phyloP scores from a whole-genome alignment of 2,329 filamentous ascomycete species.

The Sclerotinia subarctica region DNA sequence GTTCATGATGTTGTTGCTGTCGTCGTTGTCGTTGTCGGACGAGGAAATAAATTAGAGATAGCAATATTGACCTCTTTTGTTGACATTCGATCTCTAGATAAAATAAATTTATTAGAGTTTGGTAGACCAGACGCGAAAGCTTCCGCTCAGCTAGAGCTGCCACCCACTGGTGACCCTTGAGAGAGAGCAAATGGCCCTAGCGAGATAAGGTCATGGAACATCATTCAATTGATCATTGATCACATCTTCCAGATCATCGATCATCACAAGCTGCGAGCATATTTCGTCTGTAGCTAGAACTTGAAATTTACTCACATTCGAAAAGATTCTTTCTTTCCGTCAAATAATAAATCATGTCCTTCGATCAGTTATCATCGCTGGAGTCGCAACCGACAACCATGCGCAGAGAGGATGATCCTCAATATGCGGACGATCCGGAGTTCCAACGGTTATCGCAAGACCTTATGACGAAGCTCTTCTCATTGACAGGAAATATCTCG shows the following conservation, averaged over 20 bases:
- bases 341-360: constrained; percentile 65
- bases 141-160: constrained; percentile 4
- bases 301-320: not conserved
- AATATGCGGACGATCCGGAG: constrained; percentile 88
- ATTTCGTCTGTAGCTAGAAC: constrained; percentile 3
- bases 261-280: constrained; percentile 22
- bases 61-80: constrained; percentile 23
- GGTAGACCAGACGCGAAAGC: constrained; percentile 9
- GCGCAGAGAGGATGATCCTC: constrained; percentile 65
- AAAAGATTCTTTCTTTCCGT: not conserved
- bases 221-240: not conserved
- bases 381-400: constrained; percentile 74
- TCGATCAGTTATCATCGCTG: constrained; percentile 78
- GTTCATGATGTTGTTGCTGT: constrained; percentile 28
- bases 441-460: constrained; percentile 80
- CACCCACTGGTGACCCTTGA: not conserved
- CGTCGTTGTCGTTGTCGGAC: constrained; percentile 23
- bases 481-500: constrained; percentile 82
- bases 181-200: not conserved
- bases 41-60: constrained; percentile 21
- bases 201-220: not conserved
- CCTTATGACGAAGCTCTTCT: constrained; percentile 85
- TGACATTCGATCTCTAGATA: constrained; percentile 29
- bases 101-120: constrained; percentile 28
- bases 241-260: not conserved